Percentiles rank a stretch among this genome's conserved stretches.
These are phyloP conservation scores for Litchi chinensis DNA, from an alignment of 345 rosid species.

Conservation along the genomic window DNA sequence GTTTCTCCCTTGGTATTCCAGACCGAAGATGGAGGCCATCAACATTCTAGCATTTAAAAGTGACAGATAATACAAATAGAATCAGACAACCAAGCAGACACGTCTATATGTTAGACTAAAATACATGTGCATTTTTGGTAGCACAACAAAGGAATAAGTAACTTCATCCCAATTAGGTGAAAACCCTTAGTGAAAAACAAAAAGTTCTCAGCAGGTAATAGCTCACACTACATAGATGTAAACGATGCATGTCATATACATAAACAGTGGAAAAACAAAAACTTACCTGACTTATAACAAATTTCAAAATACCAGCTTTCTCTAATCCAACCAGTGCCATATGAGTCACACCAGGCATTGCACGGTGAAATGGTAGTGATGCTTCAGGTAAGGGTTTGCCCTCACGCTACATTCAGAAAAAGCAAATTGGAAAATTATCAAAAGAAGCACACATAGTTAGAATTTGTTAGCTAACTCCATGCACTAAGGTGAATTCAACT, in stretches of 20 bases:
- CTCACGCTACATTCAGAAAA: constrained; percentile 62
- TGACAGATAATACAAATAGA: not conserved
- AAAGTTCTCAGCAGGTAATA: not conserved
- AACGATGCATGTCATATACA: not conserved
- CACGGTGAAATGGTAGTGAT: constrained; percentile 93
- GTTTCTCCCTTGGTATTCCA: constrained; percentile 97
- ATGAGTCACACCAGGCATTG: constrained; percentile 95
- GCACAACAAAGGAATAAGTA: not conserved
- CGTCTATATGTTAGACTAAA: not conserved
- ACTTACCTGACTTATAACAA: constrained; percentile 85
- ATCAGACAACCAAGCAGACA: constrained; percentile 7
- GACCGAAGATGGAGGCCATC: constrained; percentile 99
- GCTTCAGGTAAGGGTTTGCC: constrained; percentile 90
- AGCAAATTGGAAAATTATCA: constrained; percentile 11
- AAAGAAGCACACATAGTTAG: not conserved
- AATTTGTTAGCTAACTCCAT: not conserved
- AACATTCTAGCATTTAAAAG: constrained; percentile 59
- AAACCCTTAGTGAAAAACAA: not conserved
- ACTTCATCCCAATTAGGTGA: not conserved
- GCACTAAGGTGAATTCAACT: not conserved
- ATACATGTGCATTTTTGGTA: not conserved
- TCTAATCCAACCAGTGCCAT: constrained; percentile 96
- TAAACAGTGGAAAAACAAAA: constrained; percentile 14
- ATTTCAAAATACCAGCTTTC: constrained; percentile 83
- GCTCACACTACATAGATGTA: not conserved